Evolutionary conservation across 1,284 basidiomycete species (phyloP), one percentile per base, ranked within the genome.

Genomic region (Cutaneotrichosporon sp.): DNA sequence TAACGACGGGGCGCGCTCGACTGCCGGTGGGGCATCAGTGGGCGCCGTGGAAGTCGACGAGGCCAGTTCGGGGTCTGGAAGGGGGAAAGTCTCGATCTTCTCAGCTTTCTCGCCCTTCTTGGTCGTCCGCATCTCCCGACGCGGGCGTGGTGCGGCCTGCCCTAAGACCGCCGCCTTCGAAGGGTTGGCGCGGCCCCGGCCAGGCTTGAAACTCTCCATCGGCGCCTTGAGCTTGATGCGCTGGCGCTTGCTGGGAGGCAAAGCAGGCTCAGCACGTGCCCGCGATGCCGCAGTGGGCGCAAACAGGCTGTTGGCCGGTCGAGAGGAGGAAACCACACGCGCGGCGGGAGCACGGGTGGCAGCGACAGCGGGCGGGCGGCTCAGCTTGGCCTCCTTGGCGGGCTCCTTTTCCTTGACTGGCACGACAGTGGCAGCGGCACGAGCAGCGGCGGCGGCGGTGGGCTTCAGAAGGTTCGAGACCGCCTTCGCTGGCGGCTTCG

Each of bases 151-250:
- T 47, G 34, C 14, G 25, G 52, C 50, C 3, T 47, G 13, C 2
- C 64, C 64, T 6, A 65, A 43, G 4, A 60, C 47, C 3, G 58
- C 34, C 4, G 56, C 50, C 54, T 66, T 66, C 38, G 58, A 52
- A 27, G 49, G 55, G 57, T 65, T 65, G n/a, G 33, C 33, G 13
- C 54, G 45, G 18, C 8, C 25, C 33, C 60, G 56, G 18, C 62
- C 53, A 0, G 76, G 75, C 29, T 66, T 62, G 67, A 79, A 79
- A 42, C 66, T 70, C 27, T 76, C 76, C 25, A 74, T 62, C 16
- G 77, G 70, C 3, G 76, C 69, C 63, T 77, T 77, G 22, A 70
- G 67, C 38, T 65, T 66, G 24, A 77, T 65, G 33, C 68, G 72
- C 57, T 76, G 75, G 27, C 69, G 68, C 62, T 71, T 71, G 4